A percentile compares a stretch with the other conserved stretches of the same genome.
Conservation (phyloP, 768 basidiomycete genomes). For the Serendipita vermifera region DNA sequence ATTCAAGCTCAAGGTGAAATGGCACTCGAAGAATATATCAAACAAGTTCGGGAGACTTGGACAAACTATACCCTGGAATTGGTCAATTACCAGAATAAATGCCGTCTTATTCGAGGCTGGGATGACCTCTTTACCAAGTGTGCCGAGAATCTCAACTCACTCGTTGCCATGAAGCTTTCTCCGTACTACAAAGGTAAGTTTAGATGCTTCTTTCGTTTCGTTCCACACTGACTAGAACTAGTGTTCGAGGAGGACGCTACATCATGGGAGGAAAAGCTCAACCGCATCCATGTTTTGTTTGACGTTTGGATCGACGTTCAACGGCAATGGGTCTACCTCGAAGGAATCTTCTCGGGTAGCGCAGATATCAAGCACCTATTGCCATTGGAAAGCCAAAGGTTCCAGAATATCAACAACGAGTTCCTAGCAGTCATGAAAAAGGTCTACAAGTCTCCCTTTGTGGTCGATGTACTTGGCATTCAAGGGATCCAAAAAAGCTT, state of each 20-base stretch:
- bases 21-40: conserved; percentile 91
- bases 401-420: conserved; percentile 96
- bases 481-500: conserved; percentile 92
- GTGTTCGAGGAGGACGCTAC: conserved; percentile 90
- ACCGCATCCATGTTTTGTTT: conserved; percentile 91
- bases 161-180: conserved; percentile 93
- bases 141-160: conserved; percentile 90
- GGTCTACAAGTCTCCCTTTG: conserved; percentile 97
- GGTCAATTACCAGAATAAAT: conserved; percentile 98
- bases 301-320: conserved; percentile 99
- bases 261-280: conserved; percentile 94
- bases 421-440: conserved; percentile 99
- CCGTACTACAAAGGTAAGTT: conserved; percentile 88
- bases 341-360: conserved; percentile 98
- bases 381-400: conserved; percentile 93
- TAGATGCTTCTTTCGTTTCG: conserved; percentile 13
- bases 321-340: conserved; percentile 98
- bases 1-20: conserved; percentile 98
- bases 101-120: conserved; percentile 94
- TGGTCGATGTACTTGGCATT: conserved; percentile 93
- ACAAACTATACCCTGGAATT: conserved; percentile 89
- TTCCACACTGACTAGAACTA: conserved; percentile 24
- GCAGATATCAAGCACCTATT: conserved; percentile 99
- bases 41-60: conserved; percentile 96
- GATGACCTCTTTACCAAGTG: conserved; percentile 96